phyloP scores from a whole-genome alignment of 2,329 filamentous ascomycete genomes.

The Ciborinia camelliae region DNA sequence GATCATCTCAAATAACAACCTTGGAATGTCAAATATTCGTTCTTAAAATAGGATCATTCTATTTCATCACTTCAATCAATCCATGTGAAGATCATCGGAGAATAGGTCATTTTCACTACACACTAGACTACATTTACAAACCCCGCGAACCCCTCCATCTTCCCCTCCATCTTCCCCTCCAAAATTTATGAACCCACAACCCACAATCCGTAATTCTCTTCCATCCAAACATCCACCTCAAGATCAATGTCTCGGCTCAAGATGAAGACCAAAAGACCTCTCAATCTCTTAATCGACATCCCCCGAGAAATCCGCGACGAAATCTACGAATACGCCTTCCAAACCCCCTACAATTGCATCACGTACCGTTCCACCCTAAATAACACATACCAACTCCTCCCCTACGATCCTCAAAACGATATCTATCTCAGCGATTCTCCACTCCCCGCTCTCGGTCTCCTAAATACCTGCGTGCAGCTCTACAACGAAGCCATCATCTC shows the following conservation, averaged over 20 bases:
- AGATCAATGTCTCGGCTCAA: neutral
- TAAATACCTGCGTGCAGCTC: neutral
- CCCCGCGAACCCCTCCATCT: neutral
- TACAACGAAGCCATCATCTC: slow-evolving; percentile 1
- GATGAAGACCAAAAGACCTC: neutral
- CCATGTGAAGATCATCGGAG: slow-evolving; percentile 10
- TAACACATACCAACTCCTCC: neutral
- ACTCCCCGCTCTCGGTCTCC: neutral
- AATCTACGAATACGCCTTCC: slow-evolving; percentile 16
- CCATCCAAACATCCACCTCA: neutral
- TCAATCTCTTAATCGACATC: slow-evolving; percentile 3
- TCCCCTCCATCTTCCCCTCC: neutral
- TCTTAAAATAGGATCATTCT: neutral
- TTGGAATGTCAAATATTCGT: no score
- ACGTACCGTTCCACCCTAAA: slow-evolving; percentile 4
- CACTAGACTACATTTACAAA: no score
- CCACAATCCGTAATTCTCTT: neutral
- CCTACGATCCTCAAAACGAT: slow-evolving; percentile 18
- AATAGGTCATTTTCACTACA: no score
- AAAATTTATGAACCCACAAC: no score
- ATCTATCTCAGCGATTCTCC: neutral
- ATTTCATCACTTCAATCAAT: neutral
- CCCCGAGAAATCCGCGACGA: slow-evolving; percentile 16
- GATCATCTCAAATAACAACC: neutral
- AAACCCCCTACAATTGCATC: slow-evolving; percentile 6